phyloP scores from a whole-genome alignment of 2,329 filamentous ascomycete species.

The Neofusicoccum parvum region DNA sequence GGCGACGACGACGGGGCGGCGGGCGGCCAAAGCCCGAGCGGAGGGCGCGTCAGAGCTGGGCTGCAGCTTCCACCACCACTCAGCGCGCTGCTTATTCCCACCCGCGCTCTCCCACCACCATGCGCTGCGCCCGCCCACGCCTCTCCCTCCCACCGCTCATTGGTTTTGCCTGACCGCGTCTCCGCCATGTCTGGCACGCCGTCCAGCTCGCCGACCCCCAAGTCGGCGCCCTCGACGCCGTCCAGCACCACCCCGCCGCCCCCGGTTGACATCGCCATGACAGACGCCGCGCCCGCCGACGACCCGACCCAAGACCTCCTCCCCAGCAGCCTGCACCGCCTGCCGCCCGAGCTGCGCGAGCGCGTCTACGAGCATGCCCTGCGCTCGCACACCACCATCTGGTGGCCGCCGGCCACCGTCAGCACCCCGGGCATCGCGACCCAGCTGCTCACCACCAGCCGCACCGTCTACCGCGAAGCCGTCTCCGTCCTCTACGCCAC shows the following conservation, averaged over 20 bases:
- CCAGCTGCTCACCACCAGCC: constrained; percentile 33
- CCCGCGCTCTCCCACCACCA: not conserved
- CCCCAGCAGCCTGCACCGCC: constrained; percentile 21
- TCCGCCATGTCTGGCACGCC: constrained; percentile 7
- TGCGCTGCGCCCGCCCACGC: not conserved
- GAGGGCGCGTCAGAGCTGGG: not conserved
- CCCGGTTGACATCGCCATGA: constrained; percentile 11
- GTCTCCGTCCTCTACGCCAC: constrained; percentile 36
- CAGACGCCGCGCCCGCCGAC: not conserved
- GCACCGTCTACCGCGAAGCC: constrained; percentile 37
- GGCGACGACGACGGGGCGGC: too few species aligned
- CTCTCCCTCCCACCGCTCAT: not conserved
- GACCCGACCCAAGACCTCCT: not conserved
- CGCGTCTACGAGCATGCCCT: constrained; percentile 38
- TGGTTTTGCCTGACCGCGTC: not conserved
- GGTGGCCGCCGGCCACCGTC: constrained; percentile 33
- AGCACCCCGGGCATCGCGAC: constrained; percentile 26
- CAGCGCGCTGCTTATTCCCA: constrained; percentile 13
- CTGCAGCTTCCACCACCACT: not conserved
- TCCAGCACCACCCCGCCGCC: not conserved
- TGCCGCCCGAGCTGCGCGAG: constrained; percentile 41
- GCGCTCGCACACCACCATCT: constrained; percentile 35
- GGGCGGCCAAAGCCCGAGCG: too few species aligned
- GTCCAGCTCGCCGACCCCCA: not conserved
- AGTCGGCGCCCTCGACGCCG: not conserved